These are phyloP conservation scores for Papiliotrema nemorosa DNA, from an alignment of 1,284 basidiomycete genomes.

Conservation along the genomic window DNA sequence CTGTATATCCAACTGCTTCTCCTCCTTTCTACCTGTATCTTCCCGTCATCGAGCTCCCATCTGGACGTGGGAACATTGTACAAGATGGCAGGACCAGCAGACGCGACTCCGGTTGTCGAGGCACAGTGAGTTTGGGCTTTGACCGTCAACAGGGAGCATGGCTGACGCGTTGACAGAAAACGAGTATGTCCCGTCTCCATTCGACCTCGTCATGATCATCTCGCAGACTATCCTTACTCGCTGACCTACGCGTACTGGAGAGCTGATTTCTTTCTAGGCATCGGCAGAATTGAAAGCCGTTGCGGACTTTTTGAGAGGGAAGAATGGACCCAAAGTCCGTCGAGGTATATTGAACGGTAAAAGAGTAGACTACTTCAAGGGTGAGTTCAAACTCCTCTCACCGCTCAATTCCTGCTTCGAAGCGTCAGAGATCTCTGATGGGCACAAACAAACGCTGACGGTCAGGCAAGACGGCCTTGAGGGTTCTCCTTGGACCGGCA, in stretches of 20 bases:
- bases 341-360: constrained; percentile 91
- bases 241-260: background rate
- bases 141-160: background rate
- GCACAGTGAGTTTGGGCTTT: constrained; percentile 28
- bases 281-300: constrained; percentile 72
- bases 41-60: background rate
- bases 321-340: constrained; percentile 81
- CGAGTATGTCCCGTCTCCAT: constrained; percentile 15
- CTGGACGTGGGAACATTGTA: background rate
- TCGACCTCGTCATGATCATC: background rate
- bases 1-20: background rate
- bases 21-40: background rate
- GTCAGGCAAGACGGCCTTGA: constrained; percentile 83
- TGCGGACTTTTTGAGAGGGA: constrained; percentile 78
- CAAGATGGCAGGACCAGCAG: constrained; percentile 25
- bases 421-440: too few species aligned
- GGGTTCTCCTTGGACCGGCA: constrained; percentile 83
- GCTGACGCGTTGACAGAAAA: constrained; percentile 23
- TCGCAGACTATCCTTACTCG: background rate
- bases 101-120: constrained; percentile 33
- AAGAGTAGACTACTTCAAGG: constrained; percentile 97
- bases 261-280: constrained; percentile 49
- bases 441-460: constrained; percentile 9
- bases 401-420: too few species aligned
- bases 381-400: constrained; percentile 52